Base-by-base conservation (phyloP, 176 grass and related monocot genomes). In the Ensete glaucum region DNA sequence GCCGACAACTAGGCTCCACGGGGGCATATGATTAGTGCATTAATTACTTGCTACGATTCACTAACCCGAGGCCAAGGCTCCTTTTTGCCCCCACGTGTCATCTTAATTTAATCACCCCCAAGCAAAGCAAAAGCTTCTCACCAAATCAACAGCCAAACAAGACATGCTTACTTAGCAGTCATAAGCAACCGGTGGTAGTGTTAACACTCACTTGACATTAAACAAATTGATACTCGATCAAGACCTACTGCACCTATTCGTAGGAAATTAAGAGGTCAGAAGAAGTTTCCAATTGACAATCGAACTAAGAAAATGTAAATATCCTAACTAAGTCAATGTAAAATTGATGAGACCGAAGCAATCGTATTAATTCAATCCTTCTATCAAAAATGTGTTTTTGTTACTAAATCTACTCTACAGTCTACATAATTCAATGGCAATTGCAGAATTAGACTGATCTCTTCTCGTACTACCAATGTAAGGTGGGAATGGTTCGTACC, bases 111-210 rank as follows among this genome's bases (percentile, higher is more conserved):
- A 25, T 57, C 53, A 21, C 25, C 76, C 12, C 63, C 62, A 29
- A 7, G 49, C 60, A 34, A 34, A 34, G 60, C 60, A 65, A 77
- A 65, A 65, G 60, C n/a, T 66, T 77, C 75, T 29, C 19, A 76
- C 34, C 63, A 48, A 50, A 62, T 50, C 34, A 62, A 43, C 9
- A 50, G 62, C 17, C 54, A n/a, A 75, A 49, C 3, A 62, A 50
- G 58, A 52, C 74, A 15, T 63, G 57, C 58, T 52, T 65, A 52
- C 43, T 52, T 64, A 23, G 19, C 19, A 27, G 9, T 14, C 11
- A 12, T 19, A 64, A 51, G 11, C 75, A 23, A 27, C 58, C 75
- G 64, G 53, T 64, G 50, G 16, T 69, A 50, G 67, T 49, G 49
- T 2, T 43, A 68, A 68, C 14, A 49, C 29, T 70, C 14, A 49